Percentiles rank a stretch among this genome's conserved stretches.
phyloP scores from a whole-genome alignment of 2,329 filamentous ascomycete species.

The Aureobasidium lini region DNA sequence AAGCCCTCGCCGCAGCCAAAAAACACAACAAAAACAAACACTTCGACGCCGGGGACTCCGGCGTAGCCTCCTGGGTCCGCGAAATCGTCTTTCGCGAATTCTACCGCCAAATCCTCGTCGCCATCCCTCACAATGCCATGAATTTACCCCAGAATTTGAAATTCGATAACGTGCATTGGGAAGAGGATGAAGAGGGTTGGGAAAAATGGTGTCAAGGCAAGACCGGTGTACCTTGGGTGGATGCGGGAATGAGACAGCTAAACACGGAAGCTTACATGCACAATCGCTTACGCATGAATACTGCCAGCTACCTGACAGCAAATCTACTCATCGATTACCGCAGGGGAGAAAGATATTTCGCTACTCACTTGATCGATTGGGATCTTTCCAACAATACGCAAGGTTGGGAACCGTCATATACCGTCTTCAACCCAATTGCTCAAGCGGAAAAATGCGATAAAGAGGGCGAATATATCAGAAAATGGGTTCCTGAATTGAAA shows the following conservation, averaged over 20 bases:
- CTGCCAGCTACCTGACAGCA: conserved; percentile 39
- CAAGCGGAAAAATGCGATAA: conserved; percentile 34
- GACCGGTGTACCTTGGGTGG: conserved; percentile 44
- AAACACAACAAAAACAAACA: conserved; percentile 37
- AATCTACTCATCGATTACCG: conserved; percentile 45
- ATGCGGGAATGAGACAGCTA: conserved; percentile 46
- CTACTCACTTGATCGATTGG: conserved; percentile 42
- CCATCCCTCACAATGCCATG: conserved; percentile 42
- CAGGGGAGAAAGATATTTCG: conserved; percentile 44
- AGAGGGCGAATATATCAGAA: conserved; percentile 31
- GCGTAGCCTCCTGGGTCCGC: conserved; percentile 40
- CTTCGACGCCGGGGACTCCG: conserved; percentile 32
- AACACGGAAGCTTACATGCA: conserved; percentile 46
- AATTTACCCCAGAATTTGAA: conserved; percentile 46
- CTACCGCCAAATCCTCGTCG: conserved; percentile 42
- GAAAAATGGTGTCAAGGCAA: conserved; percentile 41
- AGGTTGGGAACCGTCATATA: conserved; percentile 46
- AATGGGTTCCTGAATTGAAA: conserved; percentile 32
- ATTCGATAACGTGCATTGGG: conserved; percentile 45
- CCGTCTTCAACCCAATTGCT: conserved; percentile 38
- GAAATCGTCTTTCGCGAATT: conserved; percentile 46
- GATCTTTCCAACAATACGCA: conserved; percentile 46
- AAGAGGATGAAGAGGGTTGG: conserved; percentile 44
- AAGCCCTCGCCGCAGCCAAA: conserved; percentile 35
- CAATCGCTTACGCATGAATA: conserved; percentile 46